These are phyloP conservation scores for Phytophthora macrochlamydospora DNA, from an alignment of 352 stramenopile species.

Conservation along the genomic window DNA sequence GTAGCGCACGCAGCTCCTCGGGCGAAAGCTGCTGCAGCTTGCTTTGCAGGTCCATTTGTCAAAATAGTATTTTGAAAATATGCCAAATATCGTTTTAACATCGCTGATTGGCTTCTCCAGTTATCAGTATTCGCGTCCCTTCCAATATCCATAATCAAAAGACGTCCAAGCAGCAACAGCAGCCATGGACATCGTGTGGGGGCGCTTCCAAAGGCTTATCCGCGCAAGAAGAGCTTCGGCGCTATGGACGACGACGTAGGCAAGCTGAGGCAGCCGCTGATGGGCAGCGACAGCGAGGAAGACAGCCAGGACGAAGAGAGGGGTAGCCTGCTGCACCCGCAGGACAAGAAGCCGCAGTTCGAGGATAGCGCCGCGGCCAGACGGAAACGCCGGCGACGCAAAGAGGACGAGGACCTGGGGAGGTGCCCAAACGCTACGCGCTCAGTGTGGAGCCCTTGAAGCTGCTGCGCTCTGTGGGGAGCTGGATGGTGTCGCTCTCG, in stretches of 20 bases:
- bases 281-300: conserved; percentile 31
- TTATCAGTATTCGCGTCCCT: conserved; percentile 1
- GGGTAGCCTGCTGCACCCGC: conserved; percentile 22
- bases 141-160: conserved; percentile 9
- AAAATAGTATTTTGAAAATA: too few relatives aligned
- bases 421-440: conserved; percentile 24
- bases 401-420: conserved; percentile 52
- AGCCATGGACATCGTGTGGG: conserved; percentile 31
- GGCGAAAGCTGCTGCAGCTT: conserved; percentile 45
- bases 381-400: conserved; percentile 38
- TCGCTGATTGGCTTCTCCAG: too few relatives aligned
- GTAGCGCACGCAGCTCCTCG: conserved; percentile 30
- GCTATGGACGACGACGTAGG: conserved; percentile 42
- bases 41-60: conserved; percentile 9
- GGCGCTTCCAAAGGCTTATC: conserved; percentile 27
- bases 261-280: conserved; percentile 42
- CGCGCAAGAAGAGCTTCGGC: conserved; percentile 14
- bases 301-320: conserved; percentile 26
- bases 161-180: too few relatives aligned
- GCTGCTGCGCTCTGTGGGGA: conserved; percentile 29
- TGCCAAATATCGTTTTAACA: too few relatives aligned
- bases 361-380: conserved; percentile 27
- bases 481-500: conserved; percentile 42
- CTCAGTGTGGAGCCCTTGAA: conserved; percentile 35
- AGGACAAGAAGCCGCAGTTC: conserved; percentile 17